These are phyloP conservation scores for Candida buenavistaensis DNA, from an alignment of 1,139 yeast genomes.

Conservation along the genomic window DNA sequence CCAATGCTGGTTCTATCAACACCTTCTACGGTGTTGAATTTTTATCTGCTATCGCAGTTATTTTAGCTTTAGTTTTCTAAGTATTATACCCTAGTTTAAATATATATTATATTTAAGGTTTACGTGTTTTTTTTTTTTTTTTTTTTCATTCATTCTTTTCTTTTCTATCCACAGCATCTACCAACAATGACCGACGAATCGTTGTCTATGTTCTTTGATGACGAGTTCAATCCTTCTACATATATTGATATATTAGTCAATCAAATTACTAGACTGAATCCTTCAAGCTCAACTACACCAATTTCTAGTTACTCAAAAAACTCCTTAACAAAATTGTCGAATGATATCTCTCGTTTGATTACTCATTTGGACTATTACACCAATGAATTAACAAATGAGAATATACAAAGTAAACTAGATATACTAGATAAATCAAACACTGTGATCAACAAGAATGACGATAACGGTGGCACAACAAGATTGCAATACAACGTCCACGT, in stretches of 20 bases:
- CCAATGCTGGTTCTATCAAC: constrained; percentile 4
- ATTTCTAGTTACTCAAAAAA: constrained; percentile 21
- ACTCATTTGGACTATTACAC: constrained; percentile 65
- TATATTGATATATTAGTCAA: constrained; percentile 41
- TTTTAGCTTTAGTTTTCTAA: constrained; percentile 3
- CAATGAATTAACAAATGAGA: constrained; percentile 51
- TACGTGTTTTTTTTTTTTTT: not conserved
- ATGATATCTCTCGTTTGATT: constrained; percentile 39
- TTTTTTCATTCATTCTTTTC: not conserved
- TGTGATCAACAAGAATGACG: constrained; percentile 21
- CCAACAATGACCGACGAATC: constrained; percentile 19
- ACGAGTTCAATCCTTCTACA: constrained; percentile 35
- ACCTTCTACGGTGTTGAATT: constrained; percentile 5
- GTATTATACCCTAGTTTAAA: not conserved
- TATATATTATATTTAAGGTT: not conserved
- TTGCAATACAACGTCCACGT: constrained; percentile 65
- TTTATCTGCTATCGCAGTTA: constrained; percentile 3
- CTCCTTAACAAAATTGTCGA: constrained; percentile 27
- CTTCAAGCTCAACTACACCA: constrained; percentile 17
- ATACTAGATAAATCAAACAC: constrained; percentile 24
- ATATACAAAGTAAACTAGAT: constrained; percentile 45
- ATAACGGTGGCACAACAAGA: constrained; percentile 33
- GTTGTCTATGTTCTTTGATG: constrained; percentile 42
- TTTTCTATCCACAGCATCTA: constrained; percentile 1
- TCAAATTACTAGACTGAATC: constrained; percentile 18